A percentile compares a stretch with the other conserved stretches of the same genome.
Evolutionary conservation across 768 basidiomycete genomes (phyloP).

Genomic region (Daedalea quercina): DNA sequence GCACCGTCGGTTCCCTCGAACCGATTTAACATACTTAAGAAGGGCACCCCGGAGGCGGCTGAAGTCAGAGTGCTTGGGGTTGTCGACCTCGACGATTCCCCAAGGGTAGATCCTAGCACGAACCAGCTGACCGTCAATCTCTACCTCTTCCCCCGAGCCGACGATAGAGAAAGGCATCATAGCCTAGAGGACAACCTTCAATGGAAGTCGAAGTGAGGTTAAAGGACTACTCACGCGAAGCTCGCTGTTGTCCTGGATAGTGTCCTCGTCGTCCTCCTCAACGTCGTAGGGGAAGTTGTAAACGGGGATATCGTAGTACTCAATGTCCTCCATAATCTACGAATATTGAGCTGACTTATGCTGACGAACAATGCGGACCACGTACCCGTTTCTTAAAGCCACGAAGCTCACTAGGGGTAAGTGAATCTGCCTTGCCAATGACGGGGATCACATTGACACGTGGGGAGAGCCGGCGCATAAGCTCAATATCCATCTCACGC

Average conservation of each 20-base stretch:
- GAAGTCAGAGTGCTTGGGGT: conserved; percentile 99
- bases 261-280: conserved; percentile 99
- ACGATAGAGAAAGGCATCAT: conserved; percentile 96
- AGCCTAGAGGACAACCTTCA: conserved; percentile 37
- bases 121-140: conserved; percentile 84
- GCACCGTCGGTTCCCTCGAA: no score
- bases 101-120: conserved; percentile 96
- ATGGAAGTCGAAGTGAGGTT: not conserved
- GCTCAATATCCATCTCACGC: conserved; percentile 97
- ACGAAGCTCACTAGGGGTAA: conserved; percentile 88
- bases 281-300: conserved; percentile 99
- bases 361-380: not conserved
- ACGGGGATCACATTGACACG: conserved; percentile 99
- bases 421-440: conserved; percentile 90
- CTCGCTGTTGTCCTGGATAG: conserved; percentile 95
- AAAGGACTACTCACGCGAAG: conserved; percentile 56
- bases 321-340: conserved; percentile 99
- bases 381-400: conserved; percentile 92
- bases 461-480: conserved; percentile 96
- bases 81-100: conserved; percentile 98
- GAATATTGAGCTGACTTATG: conserved; percentile 1
- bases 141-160: conserved; percentile 95
- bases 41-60: conserved; percentile 87
- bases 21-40: conserved; percentile 54
- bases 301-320: conserved; percentile 95